Evolutionary conservation across 352 stramenopile species (phyloP).

Genomic region (Phytophthora pisi): DNA sequence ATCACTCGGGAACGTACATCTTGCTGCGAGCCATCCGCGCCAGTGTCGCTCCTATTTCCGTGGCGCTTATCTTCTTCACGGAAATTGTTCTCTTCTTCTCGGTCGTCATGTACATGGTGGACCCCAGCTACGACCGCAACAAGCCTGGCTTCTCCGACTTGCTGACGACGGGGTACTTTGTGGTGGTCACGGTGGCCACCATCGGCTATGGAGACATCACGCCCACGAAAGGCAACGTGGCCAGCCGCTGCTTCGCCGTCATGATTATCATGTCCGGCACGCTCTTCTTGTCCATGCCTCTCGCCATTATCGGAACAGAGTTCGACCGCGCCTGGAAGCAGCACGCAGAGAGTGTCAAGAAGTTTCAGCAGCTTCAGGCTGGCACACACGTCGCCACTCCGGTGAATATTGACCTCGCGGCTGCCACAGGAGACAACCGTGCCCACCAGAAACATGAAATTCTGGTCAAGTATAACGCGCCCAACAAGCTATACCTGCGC

Average conservation of each 20-base stretch:
- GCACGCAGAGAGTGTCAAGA: constrained; percentile 69
- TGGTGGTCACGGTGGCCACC: constrained; percentile 77
- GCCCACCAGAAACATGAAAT: constrained; percentile 75
- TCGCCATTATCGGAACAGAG: constrained; percentile 87
- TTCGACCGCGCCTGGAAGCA: constrained; percentile 84
- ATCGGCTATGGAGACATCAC: constrained; percentile 84
- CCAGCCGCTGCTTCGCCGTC: constrained; percentile 62
- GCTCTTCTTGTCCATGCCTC: constrained; percentile 85
- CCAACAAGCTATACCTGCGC: constrained; percentile 68
- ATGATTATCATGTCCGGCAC: constrained; percentile 89
- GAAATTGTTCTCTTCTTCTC: constrained; percentile 86
- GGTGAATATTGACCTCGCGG: constrained; percentile 34
- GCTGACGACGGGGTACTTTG: constrained; percentile 76
- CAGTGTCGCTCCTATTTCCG: constrained; percentile 78
- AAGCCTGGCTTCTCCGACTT: constrained; percentile 73
- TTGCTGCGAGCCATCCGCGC: constrained; percentile 71
- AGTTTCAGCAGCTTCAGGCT: constrained; percentile 49
- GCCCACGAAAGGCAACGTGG: constrained; percentile 74
- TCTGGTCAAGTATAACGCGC: constrained; percentile 79
- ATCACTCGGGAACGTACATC: constrained; percentile 83
- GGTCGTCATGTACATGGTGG: constrained; percentile 81
- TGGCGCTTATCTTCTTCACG: constrained; percentile 82
- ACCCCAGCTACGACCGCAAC: constrained; percentile 69
- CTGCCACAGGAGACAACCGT: constrained; percentile 31
- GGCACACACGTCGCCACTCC: constrained; percentile 26